Conservation (phyloP, 495 filamentous ascomycete species). For the Xylaria venustula region DNA sequence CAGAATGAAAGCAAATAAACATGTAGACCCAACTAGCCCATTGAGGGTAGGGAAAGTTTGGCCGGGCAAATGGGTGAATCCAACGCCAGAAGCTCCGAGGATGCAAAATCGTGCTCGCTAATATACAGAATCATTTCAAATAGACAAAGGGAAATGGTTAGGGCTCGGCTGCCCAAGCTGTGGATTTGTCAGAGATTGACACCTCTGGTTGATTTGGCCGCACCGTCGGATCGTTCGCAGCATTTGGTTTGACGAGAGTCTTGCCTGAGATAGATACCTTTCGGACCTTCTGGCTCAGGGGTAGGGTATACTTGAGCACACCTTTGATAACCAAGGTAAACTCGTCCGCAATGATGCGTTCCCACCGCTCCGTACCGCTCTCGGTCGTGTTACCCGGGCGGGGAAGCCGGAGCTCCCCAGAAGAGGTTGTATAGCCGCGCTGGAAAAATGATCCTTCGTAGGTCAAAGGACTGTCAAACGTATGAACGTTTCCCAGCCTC, state of each 20-base stretch:
- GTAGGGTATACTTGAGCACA: slow-evolving; percentile 83
- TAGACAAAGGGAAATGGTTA: slow-evolving; percentile 27
- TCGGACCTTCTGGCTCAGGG: slow-evolving; percentile 68
- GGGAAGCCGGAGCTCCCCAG: slow-evolving; percentile 76
- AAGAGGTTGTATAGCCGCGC: slow-evolving; percentile 60
- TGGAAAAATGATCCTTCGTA: slow-evolving; percentile 89
- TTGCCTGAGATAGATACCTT: slow-evolving; percentile 51
- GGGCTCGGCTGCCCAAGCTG: slow-evolving; percentile 26
- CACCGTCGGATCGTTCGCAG: slow-evolving; percentile 43
- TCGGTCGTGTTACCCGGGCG: slow-evolving; percentile 88
- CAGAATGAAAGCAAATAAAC: slow-evolving; percentile 15
- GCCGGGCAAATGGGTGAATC: slow-evolving; percentile 19
- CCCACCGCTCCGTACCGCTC: slow-evolving; percentile 87
- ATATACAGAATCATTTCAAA: slow-evolving; percentile 32
- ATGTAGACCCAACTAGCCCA: not conserved
- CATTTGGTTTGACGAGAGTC: slow-evolving; percentile 48
- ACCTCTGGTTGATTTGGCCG: slow-evolving; percentile 32
- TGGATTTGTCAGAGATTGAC: slow-evolving; percentile 21
- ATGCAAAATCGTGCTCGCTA: slow-evolving; percentile 33
- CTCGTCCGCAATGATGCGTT: slow-evolving; percentile 81
- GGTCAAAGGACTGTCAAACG: slow-evolving; percentile 80
- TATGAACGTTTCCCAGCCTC: slow-evolving; percentile 81
- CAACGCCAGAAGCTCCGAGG: slow-evolving; percentile 32
- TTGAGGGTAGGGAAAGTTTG: not conserved
- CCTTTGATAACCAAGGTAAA: slow-evolving; percentile 91